Evolutionary conservation across 768 basidiomycete genomes (phyloP), one percentile per base, ranked within the genome.

Genomic region (Coprinopsis marcescibilis): DNA sequence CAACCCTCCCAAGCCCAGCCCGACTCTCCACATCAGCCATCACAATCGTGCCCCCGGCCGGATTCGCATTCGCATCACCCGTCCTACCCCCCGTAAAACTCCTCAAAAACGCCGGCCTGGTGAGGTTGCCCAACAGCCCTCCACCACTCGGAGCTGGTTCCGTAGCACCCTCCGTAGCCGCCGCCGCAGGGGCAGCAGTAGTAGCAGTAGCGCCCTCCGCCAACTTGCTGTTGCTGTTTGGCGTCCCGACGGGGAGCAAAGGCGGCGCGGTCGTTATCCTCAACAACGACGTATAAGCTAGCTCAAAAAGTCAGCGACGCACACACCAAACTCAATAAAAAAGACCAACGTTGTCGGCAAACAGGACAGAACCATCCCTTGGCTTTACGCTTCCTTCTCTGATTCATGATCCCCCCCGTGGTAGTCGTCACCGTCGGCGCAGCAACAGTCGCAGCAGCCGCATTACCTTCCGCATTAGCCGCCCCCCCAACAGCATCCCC

Each of bases 281-380:
- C 19, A 95, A 66, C 27, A 94, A 73, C 1, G 91, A 92, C 0
- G 90, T 92, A 57, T 95, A 95, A 10, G 91, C 89, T 91, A 52
- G n/a, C n/a, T 40, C 7, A 5, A 27, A 52, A 48, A 35, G 29
- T 44, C 43, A 30, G n/a, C 26, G 2, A 42, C 32, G n/a, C n/a
- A 11, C 27, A 35, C n/a, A 37, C 14, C 25, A 13, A 10, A 23
- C 29, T 29, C 24, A 5, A 39, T 8, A 15, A 35, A 13, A 19
- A n/a, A 41, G 23, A 76, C 89, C 64, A 60, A 93, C 90, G 91
- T 74, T 93, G 92, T 54, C 93, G 78, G 64, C 93, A 95, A 40
- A 97, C 89, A 23, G 93, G 93, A 62, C 93, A 97, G 75, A 87
- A 90, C 93, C 93, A 97, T 4, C 93, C 93, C 66, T 97, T 97